These are phyloP conservation scores for Gamsiella multidivaricata DNA, from an alignment of 192 early-diverging fungal species.

Conservation along the genomic window DNA sequence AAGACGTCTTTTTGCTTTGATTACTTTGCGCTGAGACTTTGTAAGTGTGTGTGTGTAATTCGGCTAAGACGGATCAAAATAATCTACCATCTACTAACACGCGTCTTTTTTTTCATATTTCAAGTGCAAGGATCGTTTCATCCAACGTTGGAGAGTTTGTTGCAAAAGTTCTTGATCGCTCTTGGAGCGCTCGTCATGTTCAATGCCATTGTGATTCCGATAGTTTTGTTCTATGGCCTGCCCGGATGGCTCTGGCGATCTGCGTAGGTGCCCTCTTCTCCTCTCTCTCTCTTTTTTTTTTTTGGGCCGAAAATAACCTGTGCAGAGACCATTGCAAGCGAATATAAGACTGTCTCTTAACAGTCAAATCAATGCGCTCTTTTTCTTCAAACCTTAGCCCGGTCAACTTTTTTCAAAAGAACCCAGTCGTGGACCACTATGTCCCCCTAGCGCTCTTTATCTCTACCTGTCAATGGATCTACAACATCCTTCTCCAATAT, in stretches of 20 bases:
- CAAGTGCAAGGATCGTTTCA: slow-evolving; percentile 31
- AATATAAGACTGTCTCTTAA: no score
- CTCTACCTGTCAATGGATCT: slow-evolving; percentile 54
- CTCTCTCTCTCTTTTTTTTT: background rate
- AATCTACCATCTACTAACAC: no score
- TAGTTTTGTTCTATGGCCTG: slow-evolving; percentile 41
- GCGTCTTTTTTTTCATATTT: background rate
- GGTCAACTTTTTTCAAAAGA: slow-evolving; percentile 55
- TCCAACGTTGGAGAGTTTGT: slow-evolving; percentile 19
- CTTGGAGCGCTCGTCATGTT: slow-evolving; percentile 22
- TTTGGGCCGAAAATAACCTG: background rate
- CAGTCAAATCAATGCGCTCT: background rate
- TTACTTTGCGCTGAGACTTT: slow-evolving; percentile 39
- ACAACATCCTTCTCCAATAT: slow-evolving; percentile 46
- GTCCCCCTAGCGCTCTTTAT: slow-evolving; percentile 51
- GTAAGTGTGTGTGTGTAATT: slow-evolving; percentile 7
- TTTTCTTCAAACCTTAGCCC: slow-evolving; percentile 8
- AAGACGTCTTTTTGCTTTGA: slow-evolving; percentile 48
- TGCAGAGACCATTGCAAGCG: background rate
- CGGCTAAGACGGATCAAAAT: no score
- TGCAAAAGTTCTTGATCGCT: slow-evolving; percentile 42
- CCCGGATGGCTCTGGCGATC: slow-evolving; percentile 53
- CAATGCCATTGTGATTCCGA: slow-evolving; percentile 27
- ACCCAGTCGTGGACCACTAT: slow-evolving; percentile 48
- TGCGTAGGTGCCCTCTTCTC: slow-evolving; percentile 22